Percentiles rank a stretch among this genome's conserved stretches.
phyloP scores from a whole-genome alignment of 2,329 filamentous ascomycete genomes.

The Scedosporium dehoogii region DNA sequence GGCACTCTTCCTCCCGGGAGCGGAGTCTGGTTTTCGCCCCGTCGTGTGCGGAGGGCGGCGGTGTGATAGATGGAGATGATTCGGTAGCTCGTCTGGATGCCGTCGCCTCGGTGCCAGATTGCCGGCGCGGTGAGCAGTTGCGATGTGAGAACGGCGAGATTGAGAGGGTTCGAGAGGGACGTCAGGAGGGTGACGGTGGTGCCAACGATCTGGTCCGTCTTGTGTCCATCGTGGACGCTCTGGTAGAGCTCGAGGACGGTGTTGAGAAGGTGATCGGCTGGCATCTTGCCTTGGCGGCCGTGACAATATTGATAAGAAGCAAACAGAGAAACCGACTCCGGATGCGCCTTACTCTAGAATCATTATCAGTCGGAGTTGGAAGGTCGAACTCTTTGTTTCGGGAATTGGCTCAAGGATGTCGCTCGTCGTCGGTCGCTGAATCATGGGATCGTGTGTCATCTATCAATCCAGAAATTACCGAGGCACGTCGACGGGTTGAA shows the following conservation, averaged over 20 bases:
- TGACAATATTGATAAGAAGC: not conserved
- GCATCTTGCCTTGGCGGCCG: slow-evolving; percentile 35
- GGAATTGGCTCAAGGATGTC: not conserved
- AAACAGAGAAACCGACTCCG: not conserved
- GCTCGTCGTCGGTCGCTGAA: not conserved
- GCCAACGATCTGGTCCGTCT: slow-evolving; percentile 49
- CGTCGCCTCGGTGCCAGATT: slow-evolving; percentile 55
- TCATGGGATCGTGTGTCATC: not conserved
- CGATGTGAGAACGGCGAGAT: slow-evolving; percentile 61
- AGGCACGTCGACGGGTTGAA: not conserved
- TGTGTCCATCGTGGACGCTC: slow-evolving; percentile 38
- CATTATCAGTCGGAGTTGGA: not conserved
- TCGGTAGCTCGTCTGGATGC: slow-evolving; percentile 52
- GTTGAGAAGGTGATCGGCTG: slow-evolving; percentile 56
- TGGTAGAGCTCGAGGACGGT: slow-evolving; percentile 53
- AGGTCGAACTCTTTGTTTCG: not conserved
- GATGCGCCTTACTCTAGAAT: not conserved
- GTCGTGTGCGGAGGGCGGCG: slow-evolving; percentile 46
- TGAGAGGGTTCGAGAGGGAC: slow-evolving; percentile 63
- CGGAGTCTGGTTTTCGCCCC: slow-evolving; percentile 20
- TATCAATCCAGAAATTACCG: not conserved
- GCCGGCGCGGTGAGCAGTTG: slow-evolving; percentile 63
- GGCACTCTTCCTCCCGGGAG: slow-evolving; percentile 14
- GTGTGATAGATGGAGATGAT: slow-evolving; percentile 64
- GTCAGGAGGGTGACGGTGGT: slow-evolving; percentile 60